Base-by-base conservation (phyloP, 148 eudicot genomes). In the Rheum nobile region DNA sequence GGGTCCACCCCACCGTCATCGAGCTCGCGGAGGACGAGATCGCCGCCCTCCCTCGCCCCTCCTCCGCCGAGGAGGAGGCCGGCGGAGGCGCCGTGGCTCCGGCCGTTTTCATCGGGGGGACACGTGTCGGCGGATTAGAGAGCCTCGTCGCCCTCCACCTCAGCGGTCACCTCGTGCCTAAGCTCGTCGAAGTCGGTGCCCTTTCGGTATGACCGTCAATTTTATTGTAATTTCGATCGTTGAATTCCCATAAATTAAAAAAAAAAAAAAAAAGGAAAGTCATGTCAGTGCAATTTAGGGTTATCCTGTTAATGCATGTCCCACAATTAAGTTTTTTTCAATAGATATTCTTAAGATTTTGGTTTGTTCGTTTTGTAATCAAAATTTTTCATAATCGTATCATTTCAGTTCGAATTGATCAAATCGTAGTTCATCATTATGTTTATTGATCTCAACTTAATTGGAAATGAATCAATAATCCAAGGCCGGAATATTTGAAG, bases 1-100 rank as follows among this genome's bases (percentile, higher is more conserved):
- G 98, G 14, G 97, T 91, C 67, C 91, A 91, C 76, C 98, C 98
- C 10, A 91, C 91, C 28, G 96, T 91, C 26, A 91, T 91, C 76
- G 87, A 91, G 71, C 79, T 94, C 61, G 93, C 85, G 10, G 97
- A 94, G 16, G 83, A 86, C 1, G 98, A 94, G 88, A 89, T 94
- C 86, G 7, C 79, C 37, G 87, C 89, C 11, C 70, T 65, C 11
- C 70, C 70, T 0, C 70, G 70, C 10, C 70, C 70, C 1, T 65
- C 70, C 41, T 11, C 21, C 41, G 41, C 41, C 2, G 70, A 65
- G 41, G 22, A 29, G 35, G 67, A 28, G 19, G 67, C 67, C 19
- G 74, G 24, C 0, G 74, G 14, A 16, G 57, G 35, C 59, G 39
- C 29, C 12, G 55, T 37, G 1, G 72, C 86, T 0, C 97, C 98